Evolutionary conservation across 1,284 basidiomycete genomes (phyloP).

Genomic region (Rhodofomes roseus): DNA sequence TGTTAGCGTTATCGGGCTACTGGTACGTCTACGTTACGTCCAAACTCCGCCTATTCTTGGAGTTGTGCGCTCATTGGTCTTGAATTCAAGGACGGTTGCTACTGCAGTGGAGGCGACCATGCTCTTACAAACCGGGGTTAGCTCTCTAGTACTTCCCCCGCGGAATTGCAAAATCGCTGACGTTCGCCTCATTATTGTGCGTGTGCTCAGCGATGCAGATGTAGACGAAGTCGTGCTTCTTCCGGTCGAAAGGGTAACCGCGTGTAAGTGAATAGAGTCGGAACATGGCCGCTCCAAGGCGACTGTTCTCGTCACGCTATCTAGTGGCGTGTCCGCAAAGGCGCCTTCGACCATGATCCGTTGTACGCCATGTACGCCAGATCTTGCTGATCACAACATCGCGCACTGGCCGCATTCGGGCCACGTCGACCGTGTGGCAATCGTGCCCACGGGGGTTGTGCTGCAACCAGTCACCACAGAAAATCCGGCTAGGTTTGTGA

Average conservation of each 20-base stretch:
- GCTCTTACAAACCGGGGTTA: neutral
- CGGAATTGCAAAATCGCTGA: neutral
- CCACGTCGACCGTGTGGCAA: too few relatives aligned
- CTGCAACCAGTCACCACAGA: too few relatives aligned
- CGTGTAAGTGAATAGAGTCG: neutral
- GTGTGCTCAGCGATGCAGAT: neutral
- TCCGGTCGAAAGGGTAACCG: neutral
- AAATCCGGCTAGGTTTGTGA: neutral
- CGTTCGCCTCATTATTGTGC: neutral
- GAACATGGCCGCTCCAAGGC: too few relatives aligned
- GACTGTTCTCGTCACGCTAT: too few relatives aligned
- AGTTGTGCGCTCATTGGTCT: neutral
- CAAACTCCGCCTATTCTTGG: neutral
- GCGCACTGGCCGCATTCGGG: too few relatives aligned
- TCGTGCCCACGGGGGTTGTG: too few relatives aligned
- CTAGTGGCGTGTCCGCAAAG: too few relatives aligned
- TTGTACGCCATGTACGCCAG: too few relatives aligned
- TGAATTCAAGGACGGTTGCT: neutral
- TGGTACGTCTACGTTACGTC: neutral
- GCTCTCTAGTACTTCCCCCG: neutral
- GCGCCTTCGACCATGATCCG: too few relatives aligned
- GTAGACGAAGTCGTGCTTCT: neutral
- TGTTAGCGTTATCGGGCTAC: too few relatives aligned
- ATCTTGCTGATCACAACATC: too few relatives aligned
- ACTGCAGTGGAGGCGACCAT: neutral